Conservation (phyloP, 768 basidiomycete genomes). For the Hirschioporus abietinus region DNA sequence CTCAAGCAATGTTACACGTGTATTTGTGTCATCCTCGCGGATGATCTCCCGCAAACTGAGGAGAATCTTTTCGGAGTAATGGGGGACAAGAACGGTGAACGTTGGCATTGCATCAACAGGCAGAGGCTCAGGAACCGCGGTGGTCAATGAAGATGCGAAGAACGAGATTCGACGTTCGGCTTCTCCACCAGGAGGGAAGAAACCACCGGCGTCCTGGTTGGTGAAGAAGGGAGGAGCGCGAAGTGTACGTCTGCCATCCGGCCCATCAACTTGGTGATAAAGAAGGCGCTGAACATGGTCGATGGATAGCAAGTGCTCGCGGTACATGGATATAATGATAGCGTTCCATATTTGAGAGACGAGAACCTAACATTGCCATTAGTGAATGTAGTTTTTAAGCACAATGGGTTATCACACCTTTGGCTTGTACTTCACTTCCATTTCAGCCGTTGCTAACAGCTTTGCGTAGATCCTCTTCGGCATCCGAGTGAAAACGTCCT, state of each 20-base stretch:
- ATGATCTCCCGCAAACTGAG: slow-evolving; percentile 97
- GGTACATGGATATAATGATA: slow-evolving; percentile 99
- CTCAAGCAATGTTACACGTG: slow-evolving; percentile 94
- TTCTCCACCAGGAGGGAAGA: slow-evolving; percentile 92
- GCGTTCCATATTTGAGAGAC: slow-evolving; percentile 99
- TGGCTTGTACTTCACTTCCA: slow-evolving; percentile 99
- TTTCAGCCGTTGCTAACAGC: slow-evolving; percentile 89
- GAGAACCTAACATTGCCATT: slow-evolving; percentile 49
- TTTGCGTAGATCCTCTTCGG: slow-evolving; percentile 99
- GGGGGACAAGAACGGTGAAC: slow-evolving; percentile 98
- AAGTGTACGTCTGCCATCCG: slow-evolving; percentile 84
- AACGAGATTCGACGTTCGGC: slow-evolving; percentile 98
- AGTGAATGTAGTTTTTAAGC: not conserved
- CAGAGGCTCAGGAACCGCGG: slow-evolving; percentile 89
- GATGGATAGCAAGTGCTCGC: slow-evolving; percentile 95
- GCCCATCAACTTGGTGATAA: slow-evolving; percentile 93
- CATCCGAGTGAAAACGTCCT: slow-evolving; percentile 91
- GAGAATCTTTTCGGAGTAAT: slow-evolving; percentile 98
- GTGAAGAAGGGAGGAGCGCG: slow-evolving; percentile 99
- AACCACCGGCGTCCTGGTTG: slow-evolving; percentile 76
- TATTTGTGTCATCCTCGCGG: slow-evolving; percentile 93
- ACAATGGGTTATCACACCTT: slow-evolving; percentile 47
- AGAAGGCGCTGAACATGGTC: slow-evolving; percentile 96
- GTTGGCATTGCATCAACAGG: slow-evolving; percentile 99
- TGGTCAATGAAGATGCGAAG: slow-evolving; percentile 97